Evolutionary conservation across 2,329 filamentous ascomycete species (phyloP), one percentile per base, ranked within the genome.

Genomic region (Fragosphaeria purpurea): DNA sequence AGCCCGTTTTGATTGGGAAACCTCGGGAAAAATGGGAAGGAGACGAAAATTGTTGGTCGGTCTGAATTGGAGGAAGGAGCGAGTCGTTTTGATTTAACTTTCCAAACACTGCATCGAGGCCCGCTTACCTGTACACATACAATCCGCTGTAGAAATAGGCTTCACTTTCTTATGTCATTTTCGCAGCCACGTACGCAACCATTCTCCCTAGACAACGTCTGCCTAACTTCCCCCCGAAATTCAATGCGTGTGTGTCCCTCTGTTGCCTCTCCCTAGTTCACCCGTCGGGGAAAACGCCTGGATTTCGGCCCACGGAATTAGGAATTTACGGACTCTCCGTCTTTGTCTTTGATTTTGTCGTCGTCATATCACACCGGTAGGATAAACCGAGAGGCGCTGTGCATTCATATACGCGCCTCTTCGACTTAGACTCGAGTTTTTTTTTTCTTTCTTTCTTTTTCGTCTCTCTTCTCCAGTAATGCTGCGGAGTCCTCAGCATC

Each of bases 401-500:
- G 13, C n/a, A 22, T n/a, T 42, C 41, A n/a, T 42, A 22, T 22
- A 22, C 22, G 22, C 22, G 22, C 22, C 22, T 22, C 22, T 22
- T 22, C 3, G 22, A 22, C 22, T 22, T 22, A 22, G 22, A 22
- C 22, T 22, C 22, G 2, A 22, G 22, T 22, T 22, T 22, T 22
- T 22, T 22, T 22, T 22, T 39, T 42, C 7, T 22, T 22, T 6
- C 9, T 12, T 5, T 31, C 43, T 22, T n/a, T 8, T 30, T n/a
- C 13, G 35, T 31, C 42, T 34, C 43, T 12, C 30, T 10, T 30
- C 46, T 10, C 13, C 47, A 48, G 55, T 48, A 30, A 58, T 58
- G 57, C 49, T 58, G 30, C 56, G 55, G 44, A 51, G 41, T 48
- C 54, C 55, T 9, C 55, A 54, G 33, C 51, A 57, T 11, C 44